Conservation (phyloP, 2,329 filamentous ascomycete species). For the Pezicula neosporulosa region DNA sequence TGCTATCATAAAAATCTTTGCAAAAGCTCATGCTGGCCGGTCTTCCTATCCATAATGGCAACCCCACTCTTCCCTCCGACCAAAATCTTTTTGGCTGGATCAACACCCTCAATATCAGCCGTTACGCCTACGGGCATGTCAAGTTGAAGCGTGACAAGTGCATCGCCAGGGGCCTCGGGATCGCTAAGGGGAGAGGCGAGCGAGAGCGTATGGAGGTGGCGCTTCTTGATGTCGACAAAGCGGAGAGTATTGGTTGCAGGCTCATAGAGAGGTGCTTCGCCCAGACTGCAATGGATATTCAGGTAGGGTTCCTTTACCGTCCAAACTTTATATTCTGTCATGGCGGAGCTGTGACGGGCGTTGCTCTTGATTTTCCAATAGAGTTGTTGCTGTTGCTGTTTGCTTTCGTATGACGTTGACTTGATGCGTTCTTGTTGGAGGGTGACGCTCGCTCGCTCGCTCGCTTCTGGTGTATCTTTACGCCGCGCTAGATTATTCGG, state of each 20-base stretch:
- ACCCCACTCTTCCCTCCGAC: constrained; percentile 80
- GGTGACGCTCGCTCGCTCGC: too few species aligned
- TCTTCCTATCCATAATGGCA: constrained; percentile 68
- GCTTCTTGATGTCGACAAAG: constrained; percentile 80
- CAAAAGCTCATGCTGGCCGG: constrained; percentile 51
- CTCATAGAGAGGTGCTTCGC: constrained; percentile 75
- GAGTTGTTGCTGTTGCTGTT: not conserved
- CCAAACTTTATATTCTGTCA: constrained; percentile 38
- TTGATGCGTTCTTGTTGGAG: not conserved
- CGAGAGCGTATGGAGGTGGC: constrained; percentile 69
- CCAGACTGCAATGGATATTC: constrained; percentile 61
- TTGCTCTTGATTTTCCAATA: constrained; percentile 1
- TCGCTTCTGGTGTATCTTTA: too few species aligned
- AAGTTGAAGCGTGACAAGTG: constrained; percentile 37
- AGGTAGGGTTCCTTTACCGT: constrained; percentile 49
- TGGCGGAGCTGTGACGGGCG: constrained; percentile 5
- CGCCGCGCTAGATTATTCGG: too few species aligned
- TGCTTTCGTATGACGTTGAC: not conserved
- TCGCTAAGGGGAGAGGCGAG: constrained; percentile 52
- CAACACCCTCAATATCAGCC: constrained; percentile 68
- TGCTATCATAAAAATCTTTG: constrained; percentile 39
- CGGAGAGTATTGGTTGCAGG: constrained; percentile 61
- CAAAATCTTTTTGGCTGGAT: constrained; percentile 62
- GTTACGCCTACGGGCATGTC: constrained; percentile 62
- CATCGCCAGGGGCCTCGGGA: constrained; percentile 15